phyloP scores from a whole-genome alignment of 495 filamentous ascomycete species.

The Hypomontagnella submonticulosa region DNA sequence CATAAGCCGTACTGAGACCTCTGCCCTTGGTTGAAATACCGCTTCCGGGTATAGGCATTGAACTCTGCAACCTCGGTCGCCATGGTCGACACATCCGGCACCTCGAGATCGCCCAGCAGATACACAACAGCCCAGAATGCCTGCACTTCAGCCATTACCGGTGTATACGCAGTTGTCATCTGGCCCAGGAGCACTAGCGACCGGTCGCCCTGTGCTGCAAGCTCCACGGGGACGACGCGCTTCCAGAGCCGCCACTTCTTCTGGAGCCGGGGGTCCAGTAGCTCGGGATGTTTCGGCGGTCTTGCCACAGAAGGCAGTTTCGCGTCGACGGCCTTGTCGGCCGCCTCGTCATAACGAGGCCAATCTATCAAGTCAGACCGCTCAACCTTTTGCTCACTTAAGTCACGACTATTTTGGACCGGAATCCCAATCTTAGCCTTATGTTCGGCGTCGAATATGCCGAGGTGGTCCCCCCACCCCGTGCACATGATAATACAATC shows the following conservation, averaged over 20 bases:
- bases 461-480: slow-evolving; percentile 44
- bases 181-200: slow-evolving; percentile 49
- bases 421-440: slow-evolving; percentile 41
- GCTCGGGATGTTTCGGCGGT: too few relatives aligned
- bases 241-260: too few relatives aligned
- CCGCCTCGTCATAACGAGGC: slow-evolving; percentile 41
- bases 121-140: slow-evolving; percentile 46
- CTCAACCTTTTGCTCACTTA: not conserved
- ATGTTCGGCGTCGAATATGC: slow-evolving; percentile 34
- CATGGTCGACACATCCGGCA: slow-evolving; percentile 36
- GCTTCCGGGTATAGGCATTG: too few relatives aligned
- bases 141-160: slow-evolving; percentile 48
- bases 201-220: slow-evolving; percentile 42
- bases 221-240: too few relatives aligned
- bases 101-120: slow-evolving; percentile 45
- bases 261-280: too few relatives aligned
- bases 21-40: too few relatives aligned
- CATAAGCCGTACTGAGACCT: too few relatives aligned
- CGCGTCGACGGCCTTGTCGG: slow-evolving; percentile 42
- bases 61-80: too few relatives aligned
- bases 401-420: slow-evolving; percentile 7
- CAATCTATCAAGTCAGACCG: slow-evolving; percentile 22
- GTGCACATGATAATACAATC: slow-evolving; percentile 51
- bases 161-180: slow-evolving; percentile 49
- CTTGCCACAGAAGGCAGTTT: slow-evolving; percentile 22